A percentile compares a stretch with the other conserved stretches of the same genome.
These are phyloP conservation scores for Bruguiera parviflora DNA, from an alignment of 345 rosid genomes.

Conservation along the genomic window DNA sequence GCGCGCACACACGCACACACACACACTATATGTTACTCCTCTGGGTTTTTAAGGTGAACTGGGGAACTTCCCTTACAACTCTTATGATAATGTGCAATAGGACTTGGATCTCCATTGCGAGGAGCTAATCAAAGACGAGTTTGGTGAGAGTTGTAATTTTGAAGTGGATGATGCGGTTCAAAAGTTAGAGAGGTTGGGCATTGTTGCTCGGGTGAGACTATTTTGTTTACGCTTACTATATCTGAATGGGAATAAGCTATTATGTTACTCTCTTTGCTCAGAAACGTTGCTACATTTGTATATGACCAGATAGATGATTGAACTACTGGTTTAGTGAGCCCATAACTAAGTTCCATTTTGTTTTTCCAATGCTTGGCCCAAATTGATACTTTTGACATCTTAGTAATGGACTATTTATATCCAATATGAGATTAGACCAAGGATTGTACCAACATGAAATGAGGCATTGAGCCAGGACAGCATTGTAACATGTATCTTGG, in stretches of 20 bases:
- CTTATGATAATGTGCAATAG: constrained; percentile 30
- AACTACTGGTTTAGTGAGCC: neutral
- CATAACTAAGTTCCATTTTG: neutral
- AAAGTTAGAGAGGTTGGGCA: constrained; percentile 82
- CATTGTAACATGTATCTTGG: no score
- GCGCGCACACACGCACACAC: no score
- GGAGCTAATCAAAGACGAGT: constrained; percentile 56
- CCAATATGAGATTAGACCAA: no score
- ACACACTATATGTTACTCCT: no score
- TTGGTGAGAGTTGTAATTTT: constrained; percentile 58
- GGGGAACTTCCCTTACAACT: constrained; percentile 6
- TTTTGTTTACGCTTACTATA: neutral
- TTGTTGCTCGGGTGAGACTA: constrained; percentile 60
- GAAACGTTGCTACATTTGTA: neutral
- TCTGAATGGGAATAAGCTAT: no score
- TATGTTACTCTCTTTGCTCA: no score
- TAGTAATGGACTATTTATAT: no score
- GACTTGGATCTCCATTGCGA: constrained; percentile 68
- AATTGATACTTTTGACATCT: no score
- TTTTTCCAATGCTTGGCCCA: no score
- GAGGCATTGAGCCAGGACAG: no score
- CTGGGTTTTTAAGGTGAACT: neutral
- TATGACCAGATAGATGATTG: neutral
- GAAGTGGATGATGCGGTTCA: constrained; percentile 80
- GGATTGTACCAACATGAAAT: no score